Base-by-base conservation (phyloP, 2,329 filamentous ascomycete genomes). In the Epichloe elymi region DNA sequence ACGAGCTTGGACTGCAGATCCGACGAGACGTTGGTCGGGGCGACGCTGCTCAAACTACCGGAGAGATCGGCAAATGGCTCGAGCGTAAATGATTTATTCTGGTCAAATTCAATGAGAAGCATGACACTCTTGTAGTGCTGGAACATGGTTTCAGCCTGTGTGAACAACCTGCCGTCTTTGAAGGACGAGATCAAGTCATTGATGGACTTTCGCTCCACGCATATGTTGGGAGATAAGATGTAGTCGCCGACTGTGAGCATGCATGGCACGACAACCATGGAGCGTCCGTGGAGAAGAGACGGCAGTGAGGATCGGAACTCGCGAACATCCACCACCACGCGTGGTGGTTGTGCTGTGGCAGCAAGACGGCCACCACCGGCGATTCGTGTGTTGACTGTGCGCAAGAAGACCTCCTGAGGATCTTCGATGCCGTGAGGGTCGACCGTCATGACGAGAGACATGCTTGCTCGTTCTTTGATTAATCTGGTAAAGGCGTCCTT, bases 161-260 rank as follows among this genome's bases (percentile, higher is more conserved):
- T 87, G 71, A 88, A 98, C 14, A 98, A 77, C 2, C 93, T 84
- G 12, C 93, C 93, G 64, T 95, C 90, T 58, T 85, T 84, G 70
- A 98, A 89, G 1, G 89, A 96, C 51, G 83, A 83, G 67, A 97
- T 91, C 44, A 98, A 72, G 70, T 98, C 93, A 61, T 82, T 83
- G 61, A 98, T 78, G 26, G 87, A 94, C 70, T 98, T 98, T 46
- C 93, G 86, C 71, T 98, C 93, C 35, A 98, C 79, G 67, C 89
- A 95, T 57, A 97, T 93, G 57, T 82, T 79, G 1, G 91, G 91
- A 1, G 88, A 93, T 41, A 98, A 75, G 54, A 98, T 84, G 67
- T 98, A 98, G 70, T 98, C 93, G 56, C 88, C 93, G 0, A 98
- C 91, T 1, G 91, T 98, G 53, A 98, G 74, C 80, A 95, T 94